Evolutionary conservation across 2,329 filamentous ascomycete species (phyloP), one percentile per base, ranked within the genome.

Genomic region (Penicillium expansum): DNA sequence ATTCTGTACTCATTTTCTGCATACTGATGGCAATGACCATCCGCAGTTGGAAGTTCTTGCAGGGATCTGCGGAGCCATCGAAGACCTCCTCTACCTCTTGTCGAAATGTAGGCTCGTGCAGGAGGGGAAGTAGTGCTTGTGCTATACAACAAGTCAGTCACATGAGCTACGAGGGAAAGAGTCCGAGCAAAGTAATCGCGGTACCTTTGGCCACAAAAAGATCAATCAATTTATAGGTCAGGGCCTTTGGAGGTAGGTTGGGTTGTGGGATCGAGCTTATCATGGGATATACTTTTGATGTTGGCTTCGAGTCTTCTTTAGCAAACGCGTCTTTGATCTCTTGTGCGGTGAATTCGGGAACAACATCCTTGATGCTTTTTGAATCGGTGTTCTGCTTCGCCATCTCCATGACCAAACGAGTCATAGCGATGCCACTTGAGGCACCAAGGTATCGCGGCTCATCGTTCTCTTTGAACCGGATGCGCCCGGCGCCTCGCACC

Each of bases 1-100:
- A 97, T 62, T 90, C 87, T 0, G 88, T 85, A 70, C 92, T 91
- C 67, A 97, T 82, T 74, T 95, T 96, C 74, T 97, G 93, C 74
- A 97, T 84, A 71, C 91, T 93, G 68, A 97, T 96, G 30, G 94
- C 93, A 69, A 97, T 86, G 52, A 97, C 91, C 85, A 97, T 92
- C 56, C 91, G 87, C 49, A 95, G 79, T 43, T 93, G 84, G 67
- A 97, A 97, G 67, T 94, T 92, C 69, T 92, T 87, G 71, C 92
- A 93, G 0, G 91, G 82, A 65, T 96, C 90, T 5, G 77, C 82
- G 53, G 86, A 88, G 48, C 89, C 89, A 59, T 83, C 81, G 69
- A 93, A 95, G 4, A 96, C 91, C 30, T 88, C 87, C 55, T 95
- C 84, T 33, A 97, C 79, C 60, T 96, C 90, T 59, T 83, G 79